Conservation (phyloP, 2,329 filamentous ascomycete species). For the Zasmidium citrigriseum region DNA sequence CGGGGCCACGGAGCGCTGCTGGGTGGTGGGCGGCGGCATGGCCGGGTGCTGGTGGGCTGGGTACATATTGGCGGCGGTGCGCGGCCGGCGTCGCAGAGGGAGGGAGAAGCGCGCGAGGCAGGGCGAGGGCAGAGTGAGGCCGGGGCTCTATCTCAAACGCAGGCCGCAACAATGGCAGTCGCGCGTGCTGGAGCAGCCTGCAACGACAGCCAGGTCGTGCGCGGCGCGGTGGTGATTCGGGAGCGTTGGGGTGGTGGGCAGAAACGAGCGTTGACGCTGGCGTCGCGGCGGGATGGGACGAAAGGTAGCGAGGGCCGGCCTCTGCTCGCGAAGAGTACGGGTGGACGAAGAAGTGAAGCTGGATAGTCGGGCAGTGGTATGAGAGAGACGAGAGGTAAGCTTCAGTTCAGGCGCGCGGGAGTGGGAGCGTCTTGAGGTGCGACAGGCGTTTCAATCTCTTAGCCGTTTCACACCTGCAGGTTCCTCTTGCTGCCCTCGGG, state of each 20-base stretch:
- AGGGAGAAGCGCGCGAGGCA: constrained; percentile 1
- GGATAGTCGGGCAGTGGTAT: neutral
- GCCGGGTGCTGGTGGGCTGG: constrained; percentile 62
- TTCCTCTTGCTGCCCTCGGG: neutral
- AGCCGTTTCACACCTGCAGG: neutral
- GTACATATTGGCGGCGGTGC: constrained; percentile 42
- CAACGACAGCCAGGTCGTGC: constrained; percentile 26
- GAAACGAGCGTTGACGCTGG: constrained; percentile 16
- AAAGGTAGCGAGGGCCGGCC: constrained; percentile 21
- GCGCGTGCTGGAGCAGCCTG: constrained; percentile 5
- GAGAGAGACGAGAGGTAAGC: neutral
- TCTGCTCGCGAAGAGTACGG: constrained; percentile 16
- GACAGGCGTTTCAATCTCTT: neutral
- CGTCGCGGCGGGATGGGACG: constrained; percentile 12
- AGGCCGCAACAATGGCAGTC: neutral
- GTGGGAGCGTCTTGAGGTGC: neutral
- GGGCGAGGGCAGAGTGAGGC: neutral
- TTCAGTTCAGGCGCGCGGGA: neutral
- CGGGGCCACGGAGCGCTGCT: constrained; percentile 70
- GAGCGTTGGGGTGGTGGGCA: no score
- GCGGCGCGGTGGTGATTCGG: constrained; percentile 6
- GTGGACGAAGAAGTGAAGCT: neutral
- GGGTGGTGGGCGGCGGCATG: constrained; percentile 74
- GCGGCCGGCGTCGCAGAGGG: constrained; percentile 1
- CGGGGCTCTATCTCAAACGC: constrained; percentile 14